Base-by-base conservation (phyloP, 2,329 filamentous ascomycete genomes). In the Graphilbum ipis-grandicollis region DNA sequence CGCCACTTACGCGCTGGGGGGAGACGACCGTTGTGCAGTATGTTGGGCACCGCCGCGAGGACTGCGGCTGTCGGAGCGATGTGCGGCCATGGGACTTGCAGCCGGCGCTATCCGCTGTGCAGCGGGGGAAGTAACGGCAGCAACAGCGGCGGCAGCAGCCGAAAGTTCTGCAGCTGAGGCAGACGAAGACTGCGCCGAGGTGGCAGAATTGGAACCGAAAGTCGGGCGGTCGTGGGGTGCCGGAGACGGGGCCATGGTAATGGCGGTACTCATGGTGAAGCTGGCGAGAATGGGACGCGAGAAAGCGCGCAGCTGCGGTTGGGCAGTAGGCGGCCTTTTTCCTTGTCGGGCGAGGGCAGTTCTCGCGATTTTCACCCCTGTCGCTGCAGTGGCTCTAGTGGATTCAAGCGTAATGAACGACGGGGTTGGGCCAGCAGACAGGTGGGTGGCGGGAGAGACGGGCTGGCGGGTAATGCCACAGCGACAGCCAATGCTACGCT, bases 201-300 rank as follows among this genome's bases (percentile, higher is more conserved):
- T 30, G 22, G 31, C 38, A 15, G 34, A 22, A 15, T 31, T 33
- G 37, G 29, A 41, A 50, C 65, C 57, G 47, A 68, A 71, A n/a
- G 65, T 61, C 41, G 68, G 59, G 53, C 71, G 63, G 54, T 77
- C 72, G 54, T 76, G 71, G 46, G 71, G 72, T 57, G 71, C 72
- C 50, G 72, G 73, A 53, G 73, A 76, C 46, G 72, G 71, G 52
- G 69, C 72, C 73, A 77, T 76, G 50, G 72, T 70, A 53, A 77
- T 68, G 56, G 70, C 71, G 54, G 73, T 65, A 62, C 71, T 77
- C 73, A 78, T 78, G 54, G 48, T 75, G 48, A 47, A 44, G 39
- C 36, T 37, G 39, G 7, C 5, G 36, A 26, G 19, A 28, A 23
- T 21, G 7, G 22, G 13, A 25, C 14, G 25, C 33, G 29, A 30